Conservation (phyloP, 2,329 filamentous ascomycete genomes). For the Exophiala bonariae region DNA sequence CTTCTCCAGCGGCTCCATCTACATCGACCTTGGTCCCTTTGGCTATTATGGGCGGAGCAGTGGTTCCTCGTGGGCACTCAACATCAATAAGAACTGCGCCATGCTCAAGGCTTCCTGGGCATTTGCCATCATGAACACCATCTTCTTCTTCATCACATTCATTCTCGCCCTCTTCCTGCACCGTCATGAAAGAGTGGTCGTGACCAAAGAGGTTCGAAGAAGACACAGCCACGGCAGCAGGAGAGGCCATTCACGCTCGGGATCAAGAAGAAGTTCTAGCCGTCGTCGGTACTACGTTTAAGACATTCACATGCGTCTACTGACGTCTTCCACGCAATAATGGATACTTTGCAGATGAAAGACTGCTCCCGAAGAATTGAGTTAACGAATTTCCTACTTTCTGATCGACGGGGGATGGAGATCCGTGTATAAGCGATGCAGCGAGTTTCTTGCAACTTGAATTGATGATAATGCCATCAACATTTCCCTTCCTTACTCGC, state of each 20-base stretch:
- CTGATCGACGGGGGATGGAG: too few relatives aligned
- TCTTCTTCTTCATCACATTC: slow-evolving; percentile 78
- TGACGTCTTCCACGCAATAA: too few relatives aligned
- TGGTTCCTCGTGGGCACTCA: slow-evolving; percentile 49
- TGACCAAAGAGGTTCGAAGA: slow-evolving; percentile 41
- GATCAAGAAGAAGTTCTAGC: slow-evolving; percentile 28
- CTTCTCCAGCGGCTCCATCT: slow-evolving; percentile 55
- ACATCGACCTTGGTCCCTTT: slow-evolving; percentile 62
- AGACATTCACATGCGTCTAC: too few relatives aligned
- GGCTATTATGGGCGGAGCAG: slow-evolving; percentile 52
- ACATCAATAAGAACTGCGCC: slow-evolving; percentile 74
- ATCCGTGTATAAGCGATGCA: too few relatives aligned
- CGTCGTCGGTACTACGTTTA: slow-evolving; percentile 28
- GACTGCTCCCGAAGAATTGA: too few relatives aligned
- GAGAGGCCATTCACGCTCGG: slow-evolving; percentile 29
- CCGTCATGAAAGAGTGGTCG: slow-evolving; percentile 31
- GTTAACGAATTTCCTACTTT: too few relatives aligned
- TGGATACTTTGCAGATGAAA: too few relatives aligned
- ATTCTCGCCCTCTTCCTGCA: slow-evolving; percentile 62
- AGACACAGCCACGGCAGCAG: slow-evolving; percentile 31
- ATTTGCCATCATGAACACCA: slow-evolving; percentile 81
- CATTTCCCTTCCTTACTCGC: too few relatives aligned
- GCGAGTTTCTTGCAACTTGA: too few relatives aligned
- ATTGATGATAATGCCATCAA: too few relatives aligned
- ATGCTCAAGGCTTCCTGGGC: slow-evolving; percentile 93